Conservation (phyloP, 495 filamentous ascomycete genomes). For the Penicillium maclennaniae region DNA sequence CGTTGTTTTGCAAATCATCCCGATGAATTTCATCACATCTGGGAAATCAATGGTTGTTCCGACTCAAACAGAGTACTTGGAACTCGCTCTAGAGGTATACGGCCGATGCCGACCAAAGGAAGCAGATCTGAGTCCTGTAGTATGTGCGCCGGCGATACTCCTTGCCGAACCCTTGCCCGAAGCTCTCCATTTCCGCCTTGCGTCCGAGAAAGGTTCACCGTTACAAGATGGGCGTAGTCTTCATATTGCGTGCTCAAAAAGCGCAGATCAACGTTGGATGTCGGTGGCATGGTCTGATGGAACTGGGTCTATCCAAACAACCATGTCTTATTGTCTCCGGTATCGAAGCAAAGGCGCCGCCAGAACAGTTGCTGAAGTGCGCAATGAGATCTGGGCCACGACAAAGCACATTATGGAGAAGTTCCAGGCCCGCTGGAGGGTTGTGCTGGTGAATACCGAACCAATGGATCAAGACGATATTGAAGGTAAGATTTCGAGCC, state of each 20-base stretch:
- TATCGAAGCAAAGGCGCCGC: conserved; percentile 55
- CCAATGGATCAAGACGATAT: conserved; percentile 71
- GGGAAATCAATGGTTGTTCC: conserved; percentile 62
- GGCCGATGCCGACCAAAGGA: conserved; percentile 69
- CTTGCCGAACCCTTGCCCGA: conserved; percentile 70
- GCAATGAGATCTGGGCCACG: conserved; percentile 79
- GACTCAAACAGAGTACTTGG: conserved; percentile 60
- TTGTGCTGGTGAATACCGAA: conserved; percentile 72
- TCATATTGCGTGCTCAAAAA: conserved; percentile 82
- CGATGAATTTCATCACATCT: conserved; percentile 65
- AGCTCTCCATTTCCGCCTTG: conserved; percentile 74
- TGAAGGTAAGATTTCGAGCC: conserved; percentile 41
- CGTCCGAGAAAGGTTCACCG: conserved; percentile 51
- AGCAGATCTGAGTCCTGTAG: conserved; percentile 26
- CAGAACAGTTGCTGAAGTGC: conserved; percentile 58
- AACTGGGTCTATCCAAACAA: conserved; percentile 69
- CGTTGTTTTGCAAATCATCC: conserved; percentile 78
- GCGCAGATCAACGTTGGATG: conserved; percentile 80
- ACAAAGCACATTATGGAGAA: conserved; percentile 71
- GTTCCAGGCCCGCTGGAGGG: conserved; percentile 71
- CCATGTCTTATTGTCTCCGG: conserved; percentile 73
- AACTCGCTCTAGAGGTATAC: conserved; percentile 80
- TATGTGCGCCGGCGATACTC: conserved; percentile 66
- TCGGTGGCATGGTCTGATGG: conserved; percentile 91
- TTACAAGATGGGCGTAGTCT: conserved; percentile 80